Evolutionary conservation across 2,329 filamentous ascomycete genomes (phyloP).

Genomic region (Talaromyces albobiverticillius): DNA sequence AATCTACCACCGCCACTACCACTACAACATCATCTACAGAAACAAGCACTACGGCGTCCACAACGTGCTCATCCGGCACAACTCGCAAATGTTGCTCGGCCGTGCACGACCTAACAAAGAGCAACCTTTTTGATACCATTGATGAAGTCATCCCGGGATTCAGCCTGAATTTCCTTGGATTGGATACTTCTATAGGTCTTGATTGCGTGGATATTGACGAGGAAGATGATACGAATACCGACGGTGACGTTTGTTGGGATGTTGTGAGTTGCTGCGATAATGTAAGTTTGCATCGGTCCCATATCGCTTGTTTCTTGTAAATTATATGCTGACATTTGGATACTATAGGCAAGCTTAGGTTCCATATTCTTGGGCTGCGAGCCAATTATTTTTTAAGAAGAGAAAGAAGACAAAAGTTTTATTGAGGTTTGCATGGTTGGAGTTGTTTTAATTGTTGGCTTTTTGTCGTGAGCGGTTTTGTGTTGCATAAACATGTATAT

Average conservation of each 20-base stretch:
- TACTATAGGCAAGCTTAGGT: not conserved
- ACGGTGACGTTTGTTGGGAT: conserved; percentile 4
- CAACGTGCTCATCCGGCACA: conserved; percentile 1
- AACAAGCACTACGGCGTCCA: not conserved
- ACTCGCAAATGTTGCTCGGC: conserved; percentile 11
- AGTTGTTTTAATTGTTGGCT: not conserved
- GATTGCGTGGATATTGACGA: conserved; percentile 4
- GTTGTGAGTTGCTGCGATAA: conserved; percentile 12
- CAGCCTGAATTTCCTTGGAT: not conserved
- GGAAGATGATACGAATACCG: not conserved
- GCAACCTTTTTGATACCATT: not conserved
- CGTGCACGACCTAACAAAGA: conserved; percentile 3
- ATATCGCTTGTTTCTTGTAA: not conserved
- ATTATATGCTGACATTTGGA: not conserved
- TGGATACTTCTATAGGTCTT: not conserved
- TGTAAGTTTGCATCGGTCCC: not conserved
- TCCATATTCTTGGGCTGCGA: conserved; percentile 2
- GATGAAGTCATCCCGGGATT: conserved; percentile 4
- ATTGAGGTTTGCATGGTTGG: conserved; percentile 5
- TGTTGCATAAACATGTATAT: too few species aligned
- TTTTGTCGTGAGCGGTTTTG: too few species aligned
- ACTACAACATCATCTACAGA: not conserved
- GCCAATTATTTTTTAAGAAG: not conserved
- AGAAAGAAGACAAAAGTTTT: not conserved
- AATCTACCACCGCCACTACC: not conserved